Conservation (phyloP, 345 rosid species). For the Rhizophora apiculata region DNA sequence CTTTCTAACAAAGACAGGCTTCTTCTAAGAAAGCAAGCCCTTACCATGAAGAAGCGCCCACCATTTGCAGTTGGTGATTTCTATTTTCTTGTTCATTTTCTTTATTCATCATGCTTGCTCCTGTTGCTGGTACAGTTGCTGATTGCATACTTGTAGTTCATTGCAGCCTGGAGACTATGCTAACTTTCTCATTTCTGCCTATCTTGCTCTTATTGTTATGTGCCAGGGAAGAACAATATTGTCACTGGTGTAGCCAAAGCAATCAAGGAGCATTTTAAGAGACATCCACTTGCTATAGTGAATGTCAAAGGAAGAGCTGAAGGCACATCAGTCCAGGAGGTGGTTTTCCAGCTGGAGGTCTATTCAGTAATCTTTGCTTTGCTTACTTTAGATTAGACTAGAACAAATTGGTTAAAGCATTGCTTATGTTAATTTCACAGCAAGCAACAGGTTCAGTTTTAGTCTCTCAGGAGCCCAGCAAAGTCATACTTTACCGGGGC, state of each 20-base stretch:
- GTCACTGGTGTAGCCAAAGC: conserved; percentile 74
- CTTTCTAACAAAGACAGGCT: conserved; percentile 89
- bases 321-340: conserved; percentile 91
- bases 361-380: conserved; percentile 7
- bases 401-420: background rate
- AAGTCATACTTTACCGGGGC: conserved; percentile 80
- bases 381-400: background rate
- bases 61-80: conserved; percentile 76
- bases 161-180: too few relatives aligned
- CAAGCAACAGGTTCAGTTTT: conserved; percentile 81
- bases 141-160: background rate
- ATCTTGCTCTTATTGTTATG: background rate
- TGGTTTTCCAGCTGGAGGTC: conserved; percentile 78
- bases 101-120: background rate
- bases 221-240: conserved; percentile 73
- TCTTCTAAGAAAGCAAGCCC: conserved; percentile 84
- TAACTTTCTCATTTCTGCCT: background rate
- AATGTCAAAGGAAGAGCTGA: conserved; percentile 89
- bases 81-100: background rate
- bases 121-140: background rate
- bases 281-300: conserved; percentile 80
- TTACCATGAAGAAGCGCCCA: conserved; percentile 76
- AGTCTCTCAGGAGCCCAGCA: conserved; percentile 89
- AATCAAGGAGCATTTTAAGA: conserved; percentile 66
- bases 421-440: conserved; percentile 33